Conservation (phyloP, 106 monocot genomes). For the Apostasia shenzhenica region DNA sequence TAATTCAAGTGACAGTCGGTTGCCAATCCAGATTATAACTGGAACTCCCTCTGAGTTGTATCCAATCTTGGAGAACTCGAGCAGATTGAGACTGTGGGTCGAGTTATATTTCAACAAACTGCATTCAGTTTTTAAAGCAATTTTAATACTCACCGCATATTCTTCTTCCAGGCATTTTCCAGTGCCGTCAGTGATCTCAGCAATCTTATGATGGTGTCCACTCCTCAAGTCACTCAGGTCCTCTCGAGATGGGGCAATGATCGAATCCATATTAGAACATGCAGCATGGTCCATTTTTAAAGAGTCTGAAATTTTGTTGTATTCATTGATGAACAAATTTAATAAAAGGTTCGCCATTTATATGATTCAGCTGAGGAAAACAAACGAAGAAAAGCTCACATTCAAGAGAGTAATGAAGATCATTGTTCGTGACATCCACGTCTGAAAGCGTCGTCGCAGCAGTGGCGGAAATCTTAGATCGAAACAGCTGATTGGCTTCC, state of each 20-base stretch:
- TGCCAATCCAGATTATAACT: no score
- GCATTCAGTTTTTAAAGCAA: not conserved
- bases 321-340: not conserved
- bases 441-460: slow-evolving; percentile 37
- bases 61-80: no score
- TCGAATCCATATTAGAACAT: slow-evolving; percentile 29
- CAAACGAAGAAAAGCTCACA: slow-evolving; percentile 26
- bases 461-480: slow-evolving; percentile 41
- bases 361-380: not conserved
- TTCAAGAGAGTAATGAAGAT: slow-evolving; percentile 50
- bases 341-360: no score
- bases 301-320: slow-evolving; percentile 25
- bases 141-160: slow-evolving; percentile 38
- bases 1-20: not conserved
- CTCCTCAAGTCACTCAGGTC: slow-evolving; percentile 39
- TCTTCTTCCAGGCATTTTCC: slow-evolving; percentile 60
- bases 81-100: no score
- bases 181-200: slow-evolving; percentile 48
- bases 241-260: slow-evolving; percentile 32
- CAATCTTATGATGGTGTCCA: slow-evolving; percentile 49
- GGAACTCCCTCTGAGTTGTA: no score
- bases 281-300: slow-evolving; percentile 74
- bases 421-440: slow-evolving; percentile 29
- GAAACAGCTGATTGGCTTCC: slow-evolving; percentile 43
- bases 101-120: not conserved